Percentiles rank a stretch among this genome's conserved stretches.
phyloP scores from a whole-genome alignment of 2,329 filamentous ascomycete genomes.

The Graphilbum fragrans region DNA sequence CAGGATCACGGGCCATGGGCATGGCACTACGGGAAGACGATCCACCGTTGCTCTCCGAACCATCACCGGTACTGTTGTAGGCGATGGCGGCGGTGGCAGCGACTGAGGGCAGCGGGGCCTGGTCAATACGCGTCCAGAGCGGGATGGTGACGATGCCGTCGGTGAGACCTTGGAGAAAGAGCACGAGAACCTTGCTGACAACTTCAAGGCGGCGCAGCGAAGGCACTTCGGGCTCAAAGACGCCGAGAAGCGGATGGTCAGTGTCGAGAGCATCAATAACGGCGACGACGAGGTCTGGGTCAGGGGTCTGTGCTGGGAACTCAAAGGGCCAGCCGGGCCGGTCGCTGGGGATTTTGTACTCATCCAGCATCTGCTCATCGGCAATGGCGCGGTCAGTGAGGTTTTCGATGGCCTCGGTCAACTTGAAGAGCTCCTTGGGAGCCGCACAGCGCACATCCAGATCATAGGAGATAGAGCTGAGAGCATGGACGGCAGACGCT shows the following conservation, averaged over 20 bases:
- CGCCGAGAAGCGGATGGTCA: constrained; percentile 47
- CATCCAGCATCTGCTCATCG: constrained; percentile 50
- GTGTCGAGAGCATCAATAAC: constrained; percentile 61
- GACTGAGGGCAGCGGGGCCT: constrained; percentile 26
- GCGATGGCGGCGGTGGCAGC: constrained; percentile 12
- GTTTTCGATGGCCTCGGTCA: constrained; percentile 66
- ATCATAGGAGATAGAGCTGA: constrained; percentile 39
- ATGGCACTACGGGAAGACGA: no score
- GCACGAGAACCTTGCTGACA: constrained; percentile 56
- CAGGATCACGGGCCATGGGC: constrained; percentile 5
- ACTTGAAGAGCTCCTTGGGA: constrained; percentile 76
- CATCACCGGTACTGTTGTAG: neutral
- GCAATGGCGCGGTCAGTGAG: constrained; percentile 44
- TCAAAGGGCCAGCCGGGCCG: constrained; percentile 48
- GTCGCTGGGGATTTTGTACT: constrained; percentile 36
- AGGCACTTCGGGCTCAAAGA: constrained; percentile 50
- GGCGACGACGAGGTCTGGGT: constrained; percentile 3
- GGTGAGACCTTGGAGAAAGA: constrained; percentile 62
- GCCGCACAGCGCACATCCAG: constrained; percentile 62
- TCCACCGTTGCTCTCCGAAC: no score
- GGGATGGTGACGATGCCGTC: constrained; percentile 66
- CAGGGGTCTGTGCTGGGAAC: neutral
- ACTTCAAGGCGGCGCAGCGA: constrained; percentile 62
- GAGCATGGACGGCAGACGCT: neutral
- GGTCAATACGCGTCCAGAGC: constrained; percentile 60